phyloP scores from a whole-genome alignment of 1,139 yeast species.

The Wickerhamiella infanticola region DNA sequence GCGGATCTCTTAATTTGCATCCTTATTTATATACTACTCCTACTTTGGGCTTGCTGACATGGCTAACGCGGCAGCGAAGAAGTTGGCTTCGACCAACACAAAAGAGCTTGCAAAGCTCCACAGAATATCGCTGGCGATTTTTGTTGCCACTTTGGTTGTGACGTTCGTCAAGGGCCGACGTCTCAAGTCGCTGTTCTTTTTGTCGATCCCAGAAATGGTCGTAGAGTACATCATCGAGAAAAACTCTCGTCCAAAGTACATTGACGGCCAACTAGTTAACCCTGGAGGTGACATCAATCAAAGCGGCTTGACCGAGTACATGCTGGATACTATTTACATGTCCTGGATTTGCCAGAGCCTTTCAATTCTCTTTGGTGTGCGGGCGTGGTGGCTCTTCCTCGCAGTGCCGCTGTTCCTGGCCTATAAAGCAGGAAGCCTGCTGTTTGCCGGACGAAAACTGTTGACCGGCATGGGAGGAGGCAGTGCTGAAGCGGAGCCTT shows the following conservation, averaged over 20 bases:
- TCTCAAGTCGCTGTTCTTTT: slow-evolving; percentile 44
- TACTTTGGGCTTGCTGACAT: slow-evolving; percentile 18
- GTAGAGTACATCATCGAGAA: slow-evolving; percentile 45
- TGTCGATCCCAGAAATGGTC: slow-evolving; percentile 41
- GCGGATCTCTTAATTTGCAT: neutral
- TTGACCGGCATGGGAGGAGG: slow-evolving; percentile 4
- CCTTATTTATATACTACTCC: neutral
- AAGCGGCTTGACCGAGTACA: slow-evolving; percentile 57
- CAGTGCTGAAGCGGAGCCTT: neutral
- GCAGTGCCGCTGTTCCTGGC: slow-evolving; percentile 37
- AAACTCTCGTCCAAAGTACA: slow-evolving; percentile 49
- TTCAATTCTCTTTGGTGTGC: slow-evolving; percentile 41
- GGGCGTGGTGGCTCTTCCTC: slow-evolving; percentile 41
- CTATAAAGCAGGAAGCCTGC: slow-evolving; percentile 34
- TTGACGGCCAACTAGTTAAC: slow-evolving; percentile 30
- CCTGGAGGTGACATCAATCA: slow-evolving; percentile 55
- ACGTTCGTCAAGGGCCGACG: slow-evolving; percentile 25
- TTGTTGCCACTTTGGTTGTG: slow-evolving; percentile 31
- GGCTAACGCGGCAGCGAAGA: slow-evolving; percentile 58
- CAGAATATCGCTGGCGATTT: slow-evolving; percentile 25
- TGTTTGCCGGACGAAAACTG: slow-evolving; percentile 16
- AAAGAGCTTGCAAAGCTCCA: slow-evolving; percentile 43
- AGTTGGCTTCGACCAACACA: slow-evolving; percentile 45
- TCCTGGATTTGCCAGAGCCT: slow-evolving; percentile 49
- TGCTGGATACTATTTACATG: slow-evolving; percentile 59